These are phyloP conservation scores for Tritrichomonas musculus DNA, from an alignment of 208 protist genomes.

Conservation along the genomic window DNA sequence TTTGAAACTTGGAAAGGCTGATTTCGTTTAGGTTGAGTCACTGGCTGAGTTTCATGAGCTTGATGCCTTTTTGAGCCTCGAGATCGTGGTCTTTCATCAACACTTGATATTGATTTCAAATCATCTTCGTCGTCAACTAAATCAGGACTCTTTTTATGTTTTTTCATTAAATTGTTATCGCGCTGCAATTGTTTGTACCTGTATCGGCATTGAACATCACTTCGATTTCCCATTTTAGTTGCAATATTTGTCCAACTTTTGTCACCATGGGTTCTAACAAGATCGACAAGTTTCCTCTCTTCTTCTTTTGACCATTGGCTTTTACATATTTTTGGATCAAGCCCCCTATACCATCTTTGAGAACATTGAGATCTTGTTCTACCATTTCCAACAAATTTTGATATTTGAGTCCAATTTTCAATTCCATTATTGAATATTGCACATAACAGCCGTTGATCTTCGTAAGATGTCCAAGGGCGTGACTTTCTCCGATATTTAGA, in stretches of 20 bases:
- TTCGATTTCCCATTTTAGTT: not conserved
- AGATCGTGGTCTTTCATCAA: no score
- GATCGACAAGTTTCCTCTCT: not conserved
- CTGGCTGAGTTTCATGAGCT: no score
- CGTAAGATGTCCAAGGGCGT: not conserved
- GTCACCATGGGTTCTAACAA: not conserved
- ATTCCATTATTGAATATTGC: not conserved
- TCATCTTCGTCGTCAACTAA: no score
- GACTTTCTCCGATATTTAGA: not conserved
- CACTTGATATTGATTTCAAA: no score
- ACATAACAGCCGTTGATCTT: not conserved
- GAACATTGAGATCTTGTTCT: not conserved
- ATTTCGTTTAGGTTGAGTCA: no score
- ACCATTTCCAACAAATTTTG: not conserved
- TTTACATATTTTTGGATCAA: not conserved
- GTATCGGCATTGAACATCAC: not conserved
- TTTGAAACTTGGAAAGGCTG: no score
- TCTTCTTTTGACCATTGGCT: not conserved
- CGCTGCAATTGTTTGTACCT: no score
- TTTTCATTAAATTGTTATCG: no score
- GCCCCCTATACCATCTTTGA: not conserved
- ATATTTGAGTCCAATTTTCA: not conserved
- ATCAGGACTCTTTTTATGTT: no score
- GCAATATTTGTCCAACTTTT: not conserved
- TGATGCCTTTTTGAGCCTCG: no score